Percentiles rank a stretch among this genome's conserved stretches.
These are phyloP conservation scores for Apiotrichum montevideense DNA, from an alignment of 1,284 basidiomycete genomes.

Conservation along the genomic window DNA sequence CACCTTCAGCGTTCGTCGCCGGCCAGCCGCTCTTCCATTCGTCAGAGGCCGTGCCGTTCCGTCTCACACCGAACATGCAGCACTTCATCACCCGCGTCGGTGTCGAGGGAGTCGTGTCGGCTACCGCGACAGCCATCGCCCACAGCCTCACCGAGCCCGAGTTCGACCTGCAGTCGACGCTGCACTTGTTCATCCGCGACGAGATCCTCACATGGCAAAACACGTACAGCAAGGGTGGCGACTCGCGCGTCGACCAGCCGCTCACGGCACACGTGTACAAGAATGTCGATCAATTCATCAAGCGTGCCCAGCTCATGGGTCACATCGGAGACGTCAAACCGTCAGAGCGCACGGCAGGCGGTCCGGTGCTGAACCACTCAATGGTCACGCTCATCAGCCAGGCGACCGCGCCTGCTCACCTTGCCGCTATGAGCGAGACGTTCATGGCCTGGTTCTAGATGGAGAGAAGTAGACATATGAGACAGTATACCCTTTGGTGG, in stretches of 20 bases:
- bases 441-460: conserved; percentile 78
- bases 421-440: conserved; percentile 54
- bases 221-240: conserved; percentile 41
- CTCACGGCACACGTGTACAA: conserved; percentile 64
- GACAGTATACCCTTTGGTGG: too few species aligned
- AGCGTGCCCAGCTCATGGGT: conserved; percentile 40
- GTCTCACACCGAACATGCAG: conserved; percentile 95
- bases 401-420: conserved; percentile 51
- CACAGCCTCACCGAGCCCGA: conserved; percentile 87
- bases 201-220: conserved; percentile 54
- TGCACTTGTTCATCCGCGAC: conserved; percentile 69
- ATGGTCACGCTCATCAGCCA: conserved; percentile 74
- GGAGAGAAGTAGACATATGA: too few species aligned
- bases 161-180: conserved; percentile 53
- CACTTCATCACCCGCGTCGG: conserved; percentile 82
- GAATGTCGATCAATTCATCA: conserved; percentile 72
- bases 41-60: conserved; percentile 88
- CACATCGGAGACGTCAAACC: conserved; percentile 58
- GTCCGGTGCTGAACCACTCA: conserved; percentile 65
- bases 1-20: conserved; percentile 48
- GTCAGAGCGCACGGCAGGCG: conserved; percentile 50
- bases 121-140: conserved; percentile 84
- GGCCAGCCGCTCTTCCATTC: conserved; percentile 65
- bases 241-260: conserved; percentile 51
- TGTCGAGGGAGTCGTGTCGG: conserved; percentile 81